Evolutionary conservation across 345 rosid genomes (phyloP).

Genomic region (Limnanthes douglasii): DNA sequence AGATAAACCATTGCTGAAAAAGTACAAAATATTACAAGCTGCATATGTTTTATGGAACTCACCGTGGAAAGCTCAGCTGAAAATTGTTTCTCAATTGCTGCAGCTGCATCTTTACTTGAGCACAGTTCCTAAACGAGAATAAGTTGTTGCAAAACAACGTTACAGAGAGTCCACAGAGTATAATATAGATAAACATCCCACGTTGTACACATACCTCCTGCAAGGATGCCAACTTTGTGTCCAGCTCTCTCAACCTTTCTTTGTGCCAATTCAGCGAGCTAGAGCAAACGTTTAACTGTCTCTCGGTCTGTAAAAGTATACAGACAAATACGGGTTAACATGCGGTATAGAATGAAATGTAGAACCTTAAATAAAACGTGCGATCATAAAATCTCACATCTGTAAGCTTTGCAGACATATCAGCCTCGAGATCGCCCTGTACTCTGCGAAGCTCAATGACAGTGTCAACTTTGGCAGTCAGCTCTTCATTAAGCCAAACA

Average conservation of each 20-base stretch:
- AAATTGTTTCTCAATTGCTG: conserved; percentile 53
- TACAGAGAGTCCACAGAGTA: too few relatives aligned
- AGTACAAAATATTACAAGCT: too few relatives aligned
- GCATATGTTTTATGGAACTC: too few relatives aligned
- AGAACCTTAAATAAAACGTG: background rate
- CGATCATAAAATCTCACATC: conserved; percentile 36
- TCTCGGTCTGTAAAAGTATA: conserved; percentile 57
- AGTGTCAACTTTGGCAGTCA: conserved; percentile 55
- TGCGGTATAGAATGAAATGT: background rate
- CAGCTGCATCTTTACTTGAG: conserved; percentile 52
- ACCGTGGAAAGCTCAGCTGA: conserved; percentile 76
- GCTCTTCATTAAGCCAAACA: conserved; percentile 80
- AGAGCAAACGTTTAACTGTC: conserved; percentile 39
- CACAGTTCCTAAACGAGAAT: conserved; percentile 39
- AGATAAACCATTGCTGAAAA: too few relatives aligned
- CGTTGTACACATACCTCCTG: conserved; percentile 46
- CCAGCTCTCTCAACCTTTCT: conserved; percentile 69
- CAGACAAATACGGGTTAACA: conserved; percentile 1
- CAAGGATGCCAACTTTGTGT: conserved; percentile 26
- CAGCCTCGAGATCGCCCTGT: conserved; percentile 60
- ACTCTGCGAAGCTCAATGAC: conserved; percentile 44
- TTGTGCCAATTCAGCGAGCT: conserved; percentile 58
- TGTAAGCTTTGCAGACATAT: conserved; percentile 61
- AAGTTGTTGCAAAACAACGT: conserved; percentile 12
- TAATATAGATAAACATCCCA: background rate